Percentiles rank a stretch among this genome's conserved stretches.
These are phyloP conservation scores for Microsporum canis DNA, from an alignment of 2,329 filamentous ascomycete species.

Conservation along the genomic window DNA sequence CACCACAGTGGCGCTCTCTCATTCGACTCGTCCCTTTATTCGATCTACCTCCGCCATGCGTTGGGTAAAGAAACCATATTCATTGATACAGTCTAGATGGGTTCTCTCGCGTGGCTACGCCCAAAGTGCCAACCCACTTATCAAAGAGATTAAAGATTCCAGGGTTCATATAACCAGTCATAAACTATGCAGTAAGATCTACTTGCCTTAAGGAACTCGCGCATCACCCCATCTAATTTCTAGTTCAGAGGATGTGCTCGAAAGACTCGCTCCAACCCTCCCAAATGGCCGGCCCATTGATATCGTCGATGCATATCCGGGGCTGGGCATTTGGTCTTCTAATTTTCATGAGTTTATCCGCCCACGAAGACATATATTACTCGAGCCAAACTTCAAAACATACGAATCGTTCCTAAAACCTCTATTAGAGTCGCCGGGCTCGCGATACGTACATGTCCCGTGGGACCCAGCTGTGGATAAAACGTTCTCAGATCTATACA, in stretches of 20 bases:
- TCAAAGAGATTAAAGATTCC: background rate
- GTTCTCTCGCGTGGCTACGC: background rate
- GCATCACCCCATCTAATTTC: background rate
- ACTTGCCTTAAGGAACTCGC: background rate
- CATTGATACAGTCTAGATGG: background rate
- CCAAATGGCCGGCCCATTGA: slow-evolving; percentile 65
- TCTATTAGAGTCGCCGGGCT: slow-evolving; percentile 41
- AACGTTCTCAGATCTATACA: slow-evolving; percentile 36
- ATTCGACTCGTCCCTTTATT: background rate
- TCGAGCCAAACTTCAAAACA: slow-evolving; percentile 55
- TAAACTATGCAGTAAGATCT: slow-evolving; percentile 25
- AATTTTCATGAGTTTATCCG: slow-evolving; percentile 63
- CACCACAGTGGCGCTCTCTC: background rate
- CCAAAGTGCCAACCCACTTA: background rate
- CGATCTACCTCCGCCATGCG: background rate
- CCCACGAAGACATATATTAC: slow-evolving; percentile 69
- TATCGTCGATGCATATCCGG: slow-evolving; percentile 77
- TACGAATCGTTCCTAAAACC: slow-evolving; percentile 53
- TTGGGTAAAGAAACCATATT: background rate
- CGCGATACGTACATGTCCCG: slow-evolving; percentile 39
- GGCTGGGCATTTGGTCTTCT: slow-evolving; percentile 63
- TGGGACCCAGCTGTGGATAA: slow-evolving; percentile 49
- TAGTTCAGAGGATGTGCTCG: slow-evolving; percentile 51
- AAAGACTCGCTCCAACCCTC: slow-evolving; percentile 58
- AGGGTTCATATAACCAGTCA: slow-evolving; percentile 22